Conservation (phyloP, 164 flowering plant species). For the Hamamelis virginiana region DNA sequence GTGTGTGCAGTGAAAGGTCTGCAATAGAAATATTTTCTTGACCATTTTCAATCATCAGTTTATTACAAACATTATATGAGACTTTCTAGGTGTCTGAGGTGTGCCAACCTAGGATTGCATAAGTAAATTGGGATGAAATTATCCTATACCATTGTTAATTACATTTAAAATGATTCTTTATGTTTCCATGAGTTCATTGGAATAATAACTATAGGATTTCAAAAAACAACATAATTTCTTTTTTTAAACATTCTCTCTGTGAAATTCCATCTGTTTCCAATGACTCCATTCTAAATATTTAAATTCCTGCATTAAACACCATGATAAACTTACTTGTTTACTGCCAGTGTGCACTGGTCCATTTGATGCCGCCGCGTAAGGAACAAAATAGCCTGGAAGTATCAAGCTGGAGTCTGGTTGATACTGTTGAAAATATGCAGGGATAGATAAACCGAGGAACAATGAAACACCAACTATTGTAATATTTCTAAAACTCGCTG, state of each 20-base stretch:
- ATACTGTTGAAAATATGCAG: conserved; percentile 89
- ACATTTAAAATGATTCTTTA: background rate
- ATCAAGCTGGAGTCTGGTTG: conserved; percentile 55
- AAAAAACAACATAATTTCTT: too few species aligned
- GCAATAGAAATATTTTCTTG: too few species aligned
- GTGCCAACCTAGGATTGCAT: background rate
- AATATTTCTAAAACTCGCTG: conserved; percentile 70
- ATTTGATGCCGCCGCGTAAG: conserved; percentile 78
- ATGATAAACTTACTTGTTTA: conserved; percentile 45
- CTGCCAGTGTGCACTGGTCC: conserved; percentile 74
- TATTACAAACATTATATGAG: too few species aligned
- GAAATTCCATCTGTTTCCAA: too few species aligned
- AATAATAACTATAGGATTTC: background rate
- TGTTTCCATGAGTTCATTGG: background rate
- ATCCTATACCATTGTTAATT: background rate
- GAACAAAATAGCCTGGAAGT: conserved; percentile 74
- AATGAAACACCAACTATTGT: conserved; percentile 84
- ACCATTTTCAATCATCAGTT: too few species aligned
- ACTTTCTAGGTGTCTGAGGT: too few species aligned
- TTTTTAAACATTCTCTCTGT: too few species aligned
- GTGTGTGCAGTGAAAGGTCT: too few species aligned
- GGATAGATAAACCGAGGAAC: conserved; percentile 81
- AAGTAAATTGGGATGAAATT: background rate
- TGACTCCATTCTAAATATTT: background rate
- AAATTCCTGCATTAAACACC: background rate